Evolutionary conservation across 192 early-diverging fungal genomes (phyloP).

Genomic region (Mortierella alpina): DNA sequence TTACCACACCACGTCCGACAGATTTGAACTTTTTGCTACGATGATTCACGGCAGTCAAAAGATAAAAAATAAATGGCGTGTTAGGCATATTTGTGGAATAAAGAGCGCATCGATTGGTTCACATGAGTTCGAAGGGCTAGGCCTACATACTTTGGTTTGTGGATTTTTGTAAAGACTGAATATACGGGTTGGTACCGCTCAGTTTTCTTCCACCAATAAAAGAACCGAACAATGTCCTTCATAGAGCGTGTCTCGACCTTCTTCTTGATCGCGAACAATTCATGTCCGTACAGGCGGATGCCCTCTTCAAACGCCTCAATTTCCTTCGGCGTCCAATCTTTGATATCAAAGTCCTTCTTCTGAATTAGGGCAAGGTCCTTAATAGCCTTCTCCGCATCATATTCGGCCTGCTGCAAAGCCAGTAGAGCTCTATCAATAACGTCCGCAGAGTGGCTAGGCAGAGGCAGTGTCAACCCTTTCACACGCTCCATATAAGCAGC

Average conservation of each 20-base stretch:
- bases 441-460: slow-evolving; percentile 67
- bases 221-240: slow-evolving; percentile 71
- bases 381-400: slow-evolving; percentile 69
- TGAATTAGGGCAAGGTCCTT: slow-evolving; percentile 58
- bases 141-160: slow-evolving; percentile 62
- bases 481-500: slow-evolving; percentile 57
- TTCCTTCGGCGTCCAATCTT: slow-evolving; percentile 66
- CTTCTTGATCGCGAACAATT: slow-evolving; percentile 70
- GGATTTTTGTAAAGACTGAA: slow-evolving; percentile 68
- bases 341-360: slow-evolving; percentile 61
- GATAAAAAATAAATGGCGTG: too few species aligned
- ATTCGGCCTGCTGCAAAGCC: slow-evolving; percentile 60
- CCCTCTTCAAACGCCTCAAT: slow-evolving; percentile 69
- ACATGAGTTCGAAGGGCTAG: neutral
- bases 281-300: slow-evolving; percentile 71
- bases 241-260: slow-evolving; percentile 59
- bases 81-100: neutral
- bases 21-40: slow-evolving; percentile 61
- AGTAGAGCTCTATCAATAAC: slow-evolving; percentile 72
- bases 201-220: slow-evolving; percentile 68
- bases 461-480: slow-evolving; percentile 39
- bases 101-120: neutral
- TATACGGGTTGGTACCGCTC: slow-evolving; percentile 70
- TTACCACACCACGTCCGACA: slow-evolving; percentile 26
- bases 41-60: neutral